Base-by-base conservation (phyloP, 75 land plant species). In the Isoetes taiwanensis region DNA sequence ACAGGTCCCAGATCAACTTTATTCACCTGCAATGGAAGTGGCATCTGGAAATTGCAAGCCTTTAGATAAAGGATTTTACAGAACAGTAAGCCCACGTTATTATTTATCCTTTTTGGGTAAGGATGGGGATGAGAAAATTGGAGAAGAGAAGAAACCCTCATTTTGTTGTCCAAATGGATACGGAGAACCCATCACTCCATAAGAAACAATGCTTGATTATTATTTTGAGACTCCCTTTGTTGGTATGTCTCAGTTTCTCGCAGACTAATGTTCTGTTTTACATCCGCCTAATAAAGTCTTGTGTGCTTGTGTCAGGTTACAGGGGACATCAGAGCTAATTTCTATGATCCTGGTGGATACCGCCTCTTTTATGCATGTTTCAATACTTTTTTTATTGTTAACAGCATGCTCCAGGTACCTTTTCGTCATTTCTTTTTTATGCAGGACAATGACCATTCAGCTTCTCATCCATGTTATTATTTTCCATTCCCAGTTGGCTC, bases 351-450 rank as follows among this genome's bases (percentile, higher is more conserved):
- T 41, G 61, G 68, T 70, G 86, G 86, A 34, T 69, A 73, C 0
- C 78, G 86, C 30, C 69, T 82, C 2, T 82, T 82, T 56, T 82
- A 82, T 70, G 62, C 60, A n/a, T 82, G 86, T 52, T 82, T 76
- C 79, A 82, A 82, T 37, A 76, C 86, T 30, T 63, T 60, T 43
- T 79, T 82, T 58, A 82, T 82, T 9, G 53, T 48, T 26, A 72
- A 66, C 54, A 70, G 86, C 68, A 52, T 82, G 65, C 39, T 82
- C 19, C 86, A 82, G 82, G 85, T 82, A 63, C n/a, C n/a, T n/a
- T n/a, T n/a, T n/a, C n/a, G n/a, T n/a, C n/a, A n/a, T n/a, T n/a
- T n/a, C n/a, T n/a, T n/a, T n/a, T n/a, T n/a, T n/a, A n/a, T n/a
- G n/a, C n/a, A n/a, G n/a, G n/a, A n/a, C n/a, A n/a, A n/a, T n/a